Base-by-base conservation (phyloP, 148 eudicot species). In the Rhododendron kiyosumense region DNA sequence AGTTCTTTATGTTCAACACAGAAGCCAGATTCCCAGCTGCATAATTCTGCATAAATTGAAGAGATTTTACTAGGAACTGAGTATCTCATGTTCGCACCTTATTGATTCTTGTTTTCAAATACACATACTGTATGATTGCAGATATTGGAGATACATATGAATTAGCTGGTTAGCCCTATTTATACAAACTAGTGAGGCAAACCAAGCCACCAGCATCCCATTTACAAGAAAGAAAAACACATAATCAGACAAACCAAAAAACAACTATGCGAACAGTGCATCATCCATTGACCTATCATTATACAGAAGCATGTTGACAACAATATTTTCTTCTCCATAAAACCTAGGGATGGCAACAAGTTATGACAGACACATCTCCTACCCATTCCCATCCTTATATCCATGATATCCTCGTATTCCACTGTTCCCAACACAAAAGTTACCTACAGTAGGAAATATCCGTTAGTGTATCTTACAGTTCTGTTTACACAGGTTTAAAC, bases 1-100 rank as follows among this genome's bases (percentile, higher is more conserved):
- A 90, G 90, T 97, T 97, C 91, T 97, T 97, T 87, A 97, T 89
- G 92, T 95, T 95, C 87, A 97, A 83, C 76, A 92, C 94, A 45
- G 88, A 85, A 67, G 94, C 89, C 81, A 96, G 98, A 88, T 93
- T 92, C 84, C 98, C 98, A 91, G 98, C 93, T 49, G 91, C 75
- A 85, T 97, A 97, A 86, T 97, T 97, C 98, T 96, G 93, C 89
- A 82, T 8, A 52, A 22, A 81, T 46, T 77, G 20, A 28, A 83
- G 54, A 59, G 22, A 24, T 74, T 63, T 79, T 36, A 41, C 3
- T 65, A 38, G 65, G 12, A 52, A 81, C 77, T 67, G 18, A 75
- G 30, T 4, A 36, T 18, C 49, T 30, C 9, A 24, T 69, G 32
- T 36, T 32, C 12, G 46, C 69, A 74, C 32, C 5, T 36, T 32